A percentile compares a stretch with the other conserved stretches of the same genome.
phyloP scores from a whole-genome alignment of 352 stramenopile species.

The Globisporangium cederbergense region DNA sequence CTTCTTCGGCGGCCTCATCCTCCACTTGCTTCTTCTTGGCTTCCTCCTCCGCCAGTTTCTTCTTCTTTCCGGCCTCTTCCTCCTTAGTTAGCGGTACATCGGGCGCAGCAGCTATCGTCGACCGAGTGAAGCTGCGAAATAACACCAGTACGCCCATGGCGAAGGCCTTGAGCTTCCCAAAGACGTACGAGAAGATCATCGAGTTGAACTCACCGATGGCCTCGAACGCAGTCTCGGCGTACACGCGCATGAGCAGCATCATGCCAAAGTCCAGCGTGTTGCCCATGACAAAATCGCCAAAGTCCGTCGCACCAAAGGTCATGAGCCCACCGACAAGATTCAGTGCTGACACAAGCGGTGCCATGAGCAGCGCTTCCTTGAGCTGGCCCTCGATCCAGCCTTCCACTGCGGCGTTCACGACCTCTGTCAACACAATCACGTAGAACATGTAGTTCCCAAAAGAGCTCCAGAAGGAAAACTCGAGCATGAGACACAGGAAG shows the following conservation, averaged over 20 bases:
- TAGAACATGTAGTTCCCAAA: constrained; percentile 97
- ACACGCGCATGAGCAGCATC: constrained; percentile 92
- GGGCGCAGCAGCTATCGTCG: constrained; percentile 23
- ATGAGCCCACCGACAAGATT: constrained; percentile 91
- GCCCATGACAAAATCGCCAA: constrained; percentile 95
- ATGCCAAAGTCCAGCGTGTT: constrained; percentile 95
- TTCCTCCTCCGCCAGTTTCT: constrained; percentile 27
- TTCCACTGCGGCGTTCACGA: constrained; percentile 88
- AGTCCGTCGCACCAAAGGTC: constrained; percentile 95
- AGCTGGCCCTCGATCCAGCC: constrained; percentile 89
- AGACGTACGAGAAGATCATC: constrained; percentile 32
- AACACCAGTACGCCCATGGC: constrained; percentile 31
- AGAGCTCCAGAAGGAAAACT: constrained; percentile 95
- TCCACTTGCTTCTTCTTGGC: constrained; percentile 37
- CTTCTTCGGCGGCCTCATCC: constrained; percentile 46
- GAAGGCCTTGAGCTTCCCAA: constrained; percentile 36
- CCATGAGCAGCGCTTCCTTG: constrained; percentile 89
- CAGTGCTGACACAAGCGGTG: constrained; percentile 87
- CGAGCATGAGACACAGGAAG: constrained; percentile 92
- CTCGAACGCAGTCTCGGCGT: constrained; percentile 83
- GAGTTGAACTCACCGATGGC: constrained; percentile 66
- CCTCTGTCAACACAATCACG: constrained; percentile 91
- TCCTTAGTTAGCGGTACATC: constrained; percentile 3
- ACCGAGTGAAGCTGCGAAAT: constrained; percentile 54
- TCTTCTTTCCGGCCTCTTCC: constrained; percentile 24